Base-by-base conservation (phyloP, 306 rosid genomes). In the Fragaria ananassa region DNA sequence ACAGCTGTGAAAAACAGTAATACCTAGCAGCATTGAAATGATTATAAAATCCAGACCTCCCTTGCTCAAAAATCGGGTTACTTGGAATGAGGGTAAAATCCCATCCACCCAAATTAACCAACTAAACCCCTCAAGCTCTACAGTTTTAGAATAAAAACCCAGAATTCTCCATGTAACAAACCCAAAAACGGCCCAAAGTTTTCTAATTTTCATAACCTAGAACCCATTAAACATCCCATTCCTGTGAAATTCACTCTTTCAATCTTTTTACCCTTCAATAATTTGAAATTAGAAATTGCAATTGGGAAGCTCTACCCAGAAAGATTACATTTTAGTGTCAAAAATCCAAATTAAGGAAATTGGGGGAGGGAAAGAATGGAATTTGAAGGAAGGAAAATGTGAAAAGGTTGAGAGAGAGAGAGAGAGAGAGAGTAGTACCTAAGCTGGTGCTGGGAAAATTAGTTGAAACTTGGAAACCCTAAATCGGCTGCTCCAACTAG, bases 391-490 rank as follows among this genome's bases (percentile, higher is more conserved):
- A 57, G 45, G 39, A 57, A 47, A 45, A 9, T 73, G 68, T 57
- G 0, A 47, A 25, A 41, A 15, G 14, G 60, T 57, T 57, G 41
- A 37, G 7, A 19, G 14, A 70, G 61, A 18, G 54, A 13, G 51
- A 45, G 25, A 17, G 57, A 51, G 57, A 21, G 29, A 56, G 31
- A 62, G 12, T 19, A 56, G 77, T 60, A 74, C 77, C 77, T 60
- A 13, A 18, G 29, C 9, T 37, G n/a, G 31, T 44, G 35, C 11
- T 18, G 19, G n/a, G 58, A 31, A 11, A 73, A 57, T 42, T 42
- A 25, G 68, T 25, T 23, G 54, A 41, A 25, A 21, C 2, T 73
- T n/a, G 27, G 76, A 15, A 72, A 45, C 78, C 78, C 70, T 74
- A 74, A 74, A 5, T 74, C 70, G 46, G 46, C 45, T 3, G 47